Evolutionary conservation across 1,284 basidiomycete species (phyloP).

Genomic region (Trichosporon sp.): DNA sequence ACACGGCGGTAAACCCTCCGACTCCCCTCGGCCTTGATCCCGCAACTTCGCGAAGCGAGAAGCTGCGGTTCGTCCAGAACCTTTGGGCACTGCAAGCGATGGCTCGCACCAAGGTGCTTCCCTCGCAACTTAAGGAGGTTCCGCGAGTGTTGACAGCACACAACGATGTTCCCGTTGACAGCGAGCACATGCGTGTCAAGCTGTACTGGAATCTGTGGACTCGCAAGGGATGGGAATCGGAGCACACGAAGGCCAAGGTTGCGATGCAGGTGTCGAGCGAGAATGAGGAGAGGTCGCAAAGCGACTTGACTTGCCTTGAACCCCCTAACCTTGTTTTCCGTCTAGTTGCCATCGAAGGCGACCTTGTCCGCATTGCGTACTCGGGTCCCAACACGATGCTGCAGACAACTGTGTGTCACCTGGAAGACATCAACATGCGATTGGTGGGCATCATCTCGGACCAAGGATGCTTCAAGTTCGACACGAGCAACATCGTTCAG

Average conservation of each 20-base stretch:
- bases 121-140: slow-evolving; percentile 45
- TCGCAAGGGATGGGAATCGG: slow-evolving; percentile 11
- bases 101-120: slow-evolving; percentile 59
- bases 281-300: slow-evolving; percentile 44
- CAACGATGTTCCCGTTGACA: slow-evolving; percentile 56
- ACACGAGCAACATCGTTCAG: slow-evolving; percentile 7
- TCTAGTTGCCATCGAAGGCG: background rate
- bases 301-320: background rate
- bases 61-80: slow-evolving; percentile 77
- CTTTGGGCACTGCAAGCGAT: slow-evolving; percentile 78
- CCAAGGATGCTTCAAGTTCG: background rate
- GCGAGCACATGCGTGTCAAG: slow-evolving; percentile 10
- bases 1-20: slow-evolving; percentile 68
- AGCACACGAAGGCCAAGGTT: slow-evolving; percentile 65
- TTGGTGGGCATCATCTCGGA: background rate
- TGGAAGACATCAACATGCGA: background rate
- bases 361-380: background rate
- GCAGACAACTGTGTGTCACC: background rate
- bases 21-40: slow-evolving; percentile 62
- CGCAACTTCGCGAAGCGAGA: slow-evolving; percentile 60
- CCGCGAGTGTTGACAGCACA: slow-evolving; percentile 54
- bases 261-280: slow-evolving; percentile 74
- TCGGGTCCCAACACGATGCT: background rate
- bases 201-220: slow-evolving; percentile 21
- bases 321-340: background rate